Percentiles rank a stretch among this genome's conserved stretches.
These are phyloP conservation scores for Tetrastigma voinierianum DNA, from an alignment of 164 flowering plant species.

Conservation along the genomic window DNA sequence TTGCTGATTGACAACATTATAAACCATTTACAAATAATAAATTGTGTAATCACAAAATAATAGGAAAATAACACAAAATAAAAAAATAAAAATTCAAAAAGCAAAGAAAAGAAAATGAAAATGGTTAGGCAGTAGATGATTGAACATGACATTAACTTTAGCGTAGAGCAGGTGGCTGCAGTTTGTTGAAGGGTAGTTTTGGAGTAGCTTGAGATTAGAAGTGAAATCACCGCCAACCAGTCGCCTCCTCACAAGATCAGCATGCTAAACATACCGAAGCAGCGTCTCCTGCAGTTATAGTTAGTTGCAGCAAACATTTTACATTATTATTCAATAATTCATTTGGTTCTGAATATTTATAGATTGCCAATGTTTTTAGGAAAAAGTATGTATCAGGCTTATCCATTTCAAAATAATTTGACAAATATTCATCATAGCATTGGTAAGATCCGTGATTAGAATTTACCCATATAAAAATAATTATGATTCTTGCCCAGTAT, in stretches of 20 bases:
- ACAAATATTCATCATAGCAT: too few relatives aligned
- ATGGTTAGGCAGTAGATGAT: conserved; percentile 25
- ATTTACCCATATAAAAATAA: too few relatives aligned
- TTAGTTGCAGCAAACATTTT: background rate
- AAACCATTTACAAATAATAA: conserved; percentile 19
- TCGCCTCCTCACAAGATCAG: conserved; percentile 78
- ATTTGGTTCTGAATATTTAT: too few relatives aligned
- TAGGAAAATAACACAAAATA: background rate
- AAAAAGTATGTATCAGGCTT: too few relatives aligned
- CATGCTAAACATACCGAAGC: conserved; percentile 96
- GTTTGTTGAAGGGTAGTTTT: conserved; percentile 83
- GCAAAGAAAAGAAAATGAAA: background rate
- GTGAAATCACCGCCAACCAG: conserved; percentile 97
- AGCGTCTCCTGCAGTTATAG: conserved; percentile 89
- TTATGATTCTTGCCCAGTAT: too few relatives aligned
- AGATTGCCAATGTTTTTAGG: too few relatives aligned
- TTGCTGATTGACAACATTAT: conserved; percentile 28
- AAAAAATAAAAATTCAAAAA: too few relatives aligned
- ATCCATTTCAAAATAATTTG: too few relatives aligned
- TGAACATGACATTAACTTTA: conserved; percentile 65
- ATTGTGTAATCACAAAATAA: conserved; percentile 12
- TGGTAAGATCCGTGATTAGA: too few relatives aligned
- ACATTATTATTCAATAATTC: too few relatives aligned
- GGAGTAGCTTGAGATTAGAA: conserved; percentile 86
- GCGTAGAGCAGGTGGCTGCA: conserved; percentile 91